Base-by-base conservation (phyloP, 495 filamentous ascomycete genomes). In the Hypoxylon lienhwacheense region DNA sequence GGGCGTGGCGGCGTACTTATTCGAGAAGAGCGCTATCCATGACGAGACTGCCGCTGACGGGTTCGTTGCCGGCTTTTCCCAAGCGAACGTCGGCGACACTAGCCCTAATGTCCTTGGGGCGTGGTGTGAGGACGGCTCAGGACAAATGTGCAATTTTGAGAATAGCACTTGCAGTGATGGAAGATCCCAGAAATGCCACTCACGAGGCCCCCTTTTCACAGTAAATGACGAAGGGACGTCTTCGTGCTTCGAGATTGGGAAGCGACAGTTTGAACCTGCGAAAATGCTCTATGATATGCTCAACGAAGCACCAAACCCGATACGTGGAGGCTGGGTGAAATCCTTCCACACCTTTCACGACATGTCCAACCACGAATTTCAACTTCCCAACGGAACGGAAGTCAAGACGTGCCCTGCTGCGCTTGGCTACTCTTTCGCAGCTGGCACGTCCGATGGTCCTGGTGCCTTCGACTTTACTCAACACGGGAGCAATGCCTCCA, bases 381-480 rank as follows among this genome's bases (percentile, higher is more conserved):
- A 71, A 8, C 81, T 91, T 5, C 77, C 87, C 0, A 95, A 96
- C 62, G 87, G 87, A 33, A 85, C 83, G 7, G 76, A 69, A 15
- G 81, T 85, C 11, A 76, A 66, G 15, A 96, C 92, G 7, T 97
- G 93, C 60, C 85, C 90, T 7, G 93, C 93, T n/a, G 93, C 91
- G 0, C 69, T 98, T 28, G 93, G 93, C 15, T 95, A 91, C 54
- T 90, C 87, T 2, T 98, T 98, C 69, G 93, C 93, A 10, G 93
- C 88, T 7, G 93, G 93, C 5, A 98, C 93, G 1, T 90, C 90
- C 1, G 93, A 98, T 66, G 90, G 93, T 6, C 92, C 92, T 0
- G 93, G 93, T 0, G 84, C 82, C 2, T 96, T 96, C 64, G 92
- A 98, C 70, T 97, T 97, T 65, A 95, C 86, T 15, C 93, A 98